Conservation (phyloP, 2,329 filamentous ascomycete genomes). For the Basipetospora chlamydospora region DNA sequence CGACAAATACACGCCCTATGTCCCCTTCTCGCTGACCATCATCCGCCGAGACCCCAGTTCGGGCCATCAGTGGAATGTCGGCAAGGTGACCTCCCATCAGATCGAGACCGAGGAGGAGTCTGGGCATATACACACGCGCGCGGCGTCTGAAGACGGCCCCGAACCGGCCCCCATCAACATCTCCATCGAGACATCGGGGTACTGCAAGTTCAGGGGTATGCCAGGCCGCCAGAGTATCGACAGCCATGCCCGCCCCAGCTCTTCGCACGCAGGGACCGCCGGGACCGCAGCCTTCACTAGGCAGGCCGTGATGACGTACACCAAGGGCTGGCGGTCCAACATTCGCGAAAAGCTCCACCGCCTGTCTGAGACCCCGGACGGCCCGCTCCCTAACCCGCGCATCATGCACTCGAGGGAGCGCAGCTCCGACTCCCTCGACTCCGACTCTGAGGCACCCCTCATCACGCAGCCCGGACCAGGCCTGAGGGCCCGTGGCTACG, state of each 20-base stretch:
- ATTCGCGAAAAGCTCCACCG: slow-evolving; percentile 2
- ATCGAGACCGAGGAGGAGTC: slow-evolving; percentile 4
- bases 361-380: not conserved
- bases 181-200: slow-evolving; percentile 38
- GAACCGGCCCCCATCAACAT: slow-evolving; percentile 32
- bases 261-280: slow-evolving; percentile 6
- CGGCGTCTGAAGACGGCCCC: slow-evolving; percentile 10
- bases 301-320: slow-evolving; percentile 4
- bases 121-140: slow-evolving; percentile 5
- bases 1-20: slow-evolving; percentile 13
- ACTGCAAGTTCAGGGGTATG: slow-evolving; percentile 35
- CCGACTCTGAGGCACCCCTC: slow-evolving; percentile 7
- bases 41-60: slow-evolving; percentile 61
- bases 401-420: slow-evolving; percentile 7
- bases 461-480: slow-evolving; percentile 24
- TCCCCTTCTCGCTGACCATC: slow-evolving; percentile 42
- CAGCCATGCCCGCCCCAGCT: slow-evolving; percentile 2
- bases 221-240: slow-evolving; percentile 20
- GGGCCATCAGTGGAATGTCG: slow-evolving; percentile 62
- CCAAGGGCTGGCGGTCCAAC: slow-evolving; percentile 39
- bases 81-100: slow-evolving; percentile 43
- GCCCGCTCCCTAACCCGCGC: not conserved
- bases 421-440: slow-evolving; percentile 19
- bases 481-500: slow-evolving; percentile 50
- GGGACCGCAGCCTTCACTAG: slow-evolving; percentile 1